Evolutionary conservation across 331 rosid genomes (phyloP), one percentile per base, ranked within the genome.

Genomic region (Malus hybrid): DNA sequence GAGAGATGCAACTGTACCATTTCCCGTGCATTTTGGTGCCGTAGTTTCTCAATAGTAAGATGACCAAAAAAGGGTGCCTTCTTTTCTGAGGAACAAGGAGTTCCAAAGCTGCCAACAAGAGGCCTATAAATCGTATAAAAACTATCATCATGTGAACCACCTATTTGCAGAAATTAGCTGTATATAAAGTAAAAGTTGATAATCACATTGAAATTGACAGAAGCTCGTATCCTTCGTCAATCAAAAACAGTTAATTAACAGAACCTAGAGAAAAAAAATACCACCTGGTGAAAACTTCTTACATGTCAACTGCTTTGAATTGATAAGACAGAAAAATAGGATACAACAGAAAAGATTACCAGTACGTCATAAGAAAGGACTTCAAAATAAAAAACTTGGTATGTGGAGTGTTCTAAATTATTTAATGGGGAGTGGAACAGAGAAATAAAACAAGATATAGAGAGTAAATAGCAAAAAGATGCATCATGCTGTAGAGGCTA

Each of bases 21-120:
- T 74, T 82, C 96, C 63, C 62, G 48, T 6, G 70, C 91, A 89
- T 54, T 71, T 61, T 76, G 90, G 79, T 69, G 48, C 74, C 92
- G 79, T 56, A 70, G 81, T 56, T 84, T 89, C 74, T 89, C 94
- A 1, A 88, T 67, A 79, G 59, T 77, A 79, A 86, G 76, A 81
- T 95, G 99, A 72, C 97, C 98, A 80, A 72, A 80, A 80, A 86
- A 95, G 9, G 42, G 22, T 69, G 85, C 84, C 77, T 86, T 90
- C 89, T 83, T 90, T 65, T 81, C 86, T 14, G 81, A 82, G 71
- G 88, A 77, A 77, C 72, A 82, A 67, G 93, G 91, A 75, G 29
- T 31, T 72, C 84, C 85, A 65, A 80, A 10, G 67, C 87, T 88
- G 76, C 87, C 98, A 78, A 89, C 81, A 67, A 95, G 93, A 22